Evolutionary conservation across 139 green algal species (phyloP), one percentile per base, ranked within the genome.

Genomic region (Chlorella ohadii): DNA sequence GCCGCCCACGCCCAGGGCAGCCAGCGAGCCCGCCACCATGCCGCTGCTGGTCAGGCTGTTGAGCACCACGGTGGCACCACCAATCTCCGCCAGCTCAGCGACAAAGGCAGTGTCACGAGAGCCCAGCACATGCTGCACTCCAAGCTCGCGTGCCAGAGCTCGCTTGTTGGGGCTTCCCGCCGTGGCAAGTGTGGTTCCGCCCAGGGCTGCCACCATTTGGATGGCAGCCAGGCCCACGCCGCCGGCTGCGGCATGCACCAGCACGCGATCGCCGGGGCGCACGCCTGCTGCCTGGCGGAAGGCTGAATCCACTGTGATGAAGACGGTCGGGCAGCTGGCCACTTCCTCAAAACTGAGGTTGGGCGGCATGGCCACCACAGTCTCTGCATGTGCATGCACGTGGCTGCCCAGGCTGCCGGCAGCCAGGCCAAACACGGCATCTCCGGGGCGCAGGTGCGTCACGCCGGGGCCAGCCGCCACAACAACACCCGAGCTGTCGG

Each of bases 31-130:
- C 22, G 86, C 79, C 72, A 89, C 92, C 91, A 96, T 93, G 79
- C 94, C 94, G 23, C 92, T 88, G 76, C 88, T 94, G 61, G 94
- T 97, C 88, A 97, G 87, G 51, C 85, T 92, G 91, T 97, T 97
- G 39, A 97, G 87, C 84, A 94, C 90, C 57, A 95, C 91, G 73
- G 90, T 34, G 16, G 90, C 86, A 41, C 91, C 91, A n/a, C 91
- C 93, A 91, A 91, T 70, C 86, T 74, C 57, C 0, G 72, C 72
- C 56, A 96, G 41, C 41, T 95, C 89, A 27, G 91, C 82, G 16
- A 79, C 90, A 87, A 96, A 97, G n/a, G 22, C 38, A 3, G 89
- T 89, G 83, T 95, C 92, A 19, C 95, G 88, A 19, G 91, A 96
- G 61, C 72, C 85, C 23, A 87, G 85, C 31, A 89, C 92, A 15